These are phyloP conservation scores for Suillus americanus DNA, from an alignment of 768 basidiomycete genomes.

Conservation along the genomic window DNA sequence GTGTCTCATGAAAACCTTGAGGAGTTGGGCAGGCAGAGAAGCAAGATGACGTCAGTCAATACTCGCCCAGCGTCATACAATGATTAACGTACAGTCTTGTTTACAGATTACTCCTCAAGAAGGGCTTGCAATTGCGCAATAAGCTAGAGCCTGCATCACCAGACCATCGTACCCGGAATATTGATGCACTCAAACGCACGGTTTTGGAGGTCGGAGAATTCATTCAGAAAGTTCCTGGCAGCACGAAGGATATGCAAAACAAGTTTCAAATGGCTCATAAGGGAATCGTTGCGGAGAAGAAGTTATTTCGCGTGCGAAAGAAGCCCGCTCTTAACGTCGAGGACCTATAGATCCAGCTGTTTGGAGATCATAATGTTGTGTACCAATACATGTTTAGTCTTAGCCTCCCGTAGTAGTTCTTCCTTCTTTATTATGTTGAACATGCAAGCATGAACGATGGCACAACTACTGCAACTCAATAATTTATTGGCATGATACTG, in stretches of 20 bases:
- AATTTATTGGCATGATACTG: not conserved
- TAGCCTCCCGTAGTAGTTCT: not conserved
- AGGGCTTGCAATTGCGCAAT: conserved; percentile 25
- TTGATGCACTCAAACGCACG: conserved; percentile 23
- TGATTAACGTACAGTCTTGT: not conserved
- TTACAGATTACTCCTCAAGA: conserved; percentile 30
- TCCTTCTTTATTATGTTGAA: not conserved
- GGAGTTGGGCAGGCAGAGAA: conserved; percentile 27
- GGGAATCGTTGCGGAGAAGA: conserved; percentile 30
- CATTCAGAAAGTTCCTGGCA: conserved; percentile 24
- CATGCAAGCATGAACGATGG: not conserved
- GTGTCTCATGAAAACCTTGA: conserved; percentile 37
- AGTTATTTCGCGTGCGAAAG: not conserved
- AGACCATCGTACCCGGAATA: conserved; percentile 26
- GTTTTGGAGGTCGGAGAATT: conserved; percentile 30
- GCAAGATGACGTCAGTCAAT: conserved; percentile 32
- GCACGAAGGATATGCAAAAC: conserved; percentile 15
- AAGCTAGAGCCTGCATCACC: conserved; percentile 30
- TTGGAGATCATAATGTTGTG: not conserved
- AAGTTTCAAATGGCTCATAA: conserved; percentile 32
- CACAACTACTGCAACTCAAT: not conserved
- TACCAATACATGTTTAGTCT: not conserved
- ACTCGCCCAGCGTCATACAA: not conserved
- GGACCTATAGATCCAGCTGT: conserved; percentile 10
- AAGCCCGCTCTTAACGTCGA: conserved; percentile 25